A percentile compares a stretch with the other conserved stretches of the same genome.
These are phyloP conservation scores for Naganishia randhawae DNA, from an alignment of 768 basidiomycete genomes.

Conservation along the genomic window DNA sequence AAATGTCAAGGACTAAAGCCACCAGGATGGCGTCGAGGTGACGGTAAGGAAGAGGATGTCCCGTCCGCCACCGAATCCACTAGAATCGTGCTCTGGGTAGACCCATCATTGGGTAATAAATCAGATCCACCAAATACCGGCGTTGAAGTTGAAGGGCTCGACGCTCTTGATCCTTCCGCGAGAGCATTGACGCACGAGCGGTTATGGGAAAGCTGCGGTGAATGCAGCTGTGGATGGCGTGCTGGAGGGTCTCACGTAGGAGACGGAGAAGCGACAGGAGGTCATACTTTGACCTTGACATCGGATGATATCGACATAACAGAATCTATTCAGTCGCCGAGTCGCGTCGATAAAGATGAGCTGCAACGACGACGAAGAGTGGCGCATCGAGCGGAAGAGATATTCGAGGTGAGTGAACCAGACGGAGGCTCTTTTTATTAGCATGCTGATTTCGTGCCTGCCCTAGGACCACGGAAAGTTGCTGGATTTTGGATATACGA, in stretches of 20 bases:
- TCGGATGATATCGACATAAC: conserved; percentile 32
- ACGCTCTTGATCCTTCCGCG: conserved; percentile 58
- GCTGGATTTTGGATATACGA: conserved; percentile 72
- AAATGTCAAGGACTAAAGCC: conserved; percentile 72
- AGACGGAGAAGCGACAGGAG: conserved; percentile 33
- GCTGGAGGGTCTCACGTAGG: neutral
- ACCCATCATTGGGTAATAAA: conserved; percentile 64
- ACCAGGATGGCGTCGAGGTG: conserved; percentile 44
- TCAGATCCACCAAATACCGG: conserved; percentile 70
- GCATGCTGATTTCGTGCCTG: conserved; percentile 9
- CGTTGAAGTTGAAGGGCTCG: conserved; percentile 64
- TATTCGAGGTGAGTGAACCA: conserved; percentile 63
- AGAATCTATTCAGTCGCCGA: conserved; percentile 66
- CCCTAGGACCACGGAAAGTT: conserved; percentile 69
- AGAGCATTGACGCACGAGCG: conserved; percentile 58
- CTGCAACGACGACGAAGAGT: conserved; percentile 67
- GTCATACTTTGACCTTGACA: conserved; percentile 16
- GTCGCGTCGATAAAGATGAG: conserved; percentile 63
- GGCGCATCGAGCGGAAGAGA: conserved; percentile 74
- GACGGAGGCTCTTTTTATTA: neutral
- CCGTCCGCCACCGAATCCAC: conserved; percentile 54
- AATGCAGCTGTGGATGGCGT: conserved; percentile 47
- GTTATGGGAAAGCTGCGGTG: conserved; percentile 45
- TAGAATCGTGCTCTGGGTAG: conserved; percentile 64
- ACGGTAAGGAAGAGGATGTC: neutral